Conservation (phyloP, 495 filamentous ascomycete species). For the Aspergillus sclerotioniger region DNA sequence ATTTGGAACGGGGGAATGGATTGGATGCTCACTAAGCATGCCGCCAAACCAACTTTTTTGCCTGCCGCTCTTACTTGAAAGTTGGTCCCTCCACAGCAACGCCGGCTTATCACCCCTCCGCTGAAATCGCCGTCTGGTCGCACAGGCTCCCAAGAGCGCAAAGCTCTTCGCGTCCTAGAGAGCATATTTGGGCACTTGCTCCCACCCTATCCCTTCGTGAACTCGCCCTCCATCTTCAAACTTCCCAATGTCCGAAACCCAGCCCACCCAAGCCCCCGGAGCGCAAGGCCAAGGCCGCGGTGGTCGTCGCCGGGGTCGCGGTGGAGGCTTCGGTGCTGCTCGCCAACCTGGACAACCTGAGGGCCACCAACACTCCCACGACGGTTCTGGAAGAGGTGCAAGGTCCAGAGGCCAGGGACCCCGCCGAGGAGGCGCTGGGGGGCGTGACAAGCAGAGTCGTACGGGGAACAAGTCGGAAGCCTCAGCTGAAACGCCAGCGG, state of each 20-base stretch:
- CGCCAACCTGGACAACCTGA: constrained; percentile 28
- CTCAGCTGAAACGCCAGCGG: constrained; percentile 5
- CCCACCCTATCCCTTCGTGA: background rate
- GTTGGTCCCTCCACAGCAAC: constrained; percentile 12
- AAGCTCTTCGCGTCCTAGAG: constrained; percentile 10
- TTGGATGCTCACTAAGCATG: constrained; percentile 24
- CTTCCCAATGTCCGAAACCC: constrained; percentile 37
- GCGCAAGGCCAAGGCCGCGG: constrained; percentile 36
- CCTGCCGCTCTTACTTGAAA: constrained; percentile 13
- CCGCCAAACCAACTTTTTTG: constrained; percentile 18
- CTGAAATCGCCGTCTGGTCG: constrained; percentile 9
- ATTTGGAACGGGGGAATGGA: background rate
- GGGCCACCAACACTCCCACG: constrained; percentile 20
- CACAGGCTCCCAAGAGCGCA: constrained; percentile 4
- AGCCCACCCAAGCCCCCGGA: constrained; percentile 24
- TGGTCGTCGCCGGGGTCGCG: constrained; percentile 43
- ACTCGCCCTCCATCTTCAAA: constrained; percentile 2
- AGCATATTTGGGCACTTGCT: constrained; percentile 4
- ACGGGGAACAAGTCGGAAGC: constrained; percentile 15
- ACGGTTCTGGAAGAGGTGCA: constrained; percentile 23
- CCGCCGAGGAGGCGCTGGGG: constrained; percentile 32
- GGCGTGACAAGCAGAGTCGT: constrained; percentile 30
- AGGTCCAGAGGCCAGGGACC: constrained; percentile 28
- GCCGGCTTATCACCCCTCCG: constrained; percentile 7
- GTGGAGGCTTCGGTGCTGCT: constrained; percentile 25